phyloP scores from a whole-genome alignment of 2,329 filamentous ascomycete genomes.

The Clonostachys byssicola region DNA sequence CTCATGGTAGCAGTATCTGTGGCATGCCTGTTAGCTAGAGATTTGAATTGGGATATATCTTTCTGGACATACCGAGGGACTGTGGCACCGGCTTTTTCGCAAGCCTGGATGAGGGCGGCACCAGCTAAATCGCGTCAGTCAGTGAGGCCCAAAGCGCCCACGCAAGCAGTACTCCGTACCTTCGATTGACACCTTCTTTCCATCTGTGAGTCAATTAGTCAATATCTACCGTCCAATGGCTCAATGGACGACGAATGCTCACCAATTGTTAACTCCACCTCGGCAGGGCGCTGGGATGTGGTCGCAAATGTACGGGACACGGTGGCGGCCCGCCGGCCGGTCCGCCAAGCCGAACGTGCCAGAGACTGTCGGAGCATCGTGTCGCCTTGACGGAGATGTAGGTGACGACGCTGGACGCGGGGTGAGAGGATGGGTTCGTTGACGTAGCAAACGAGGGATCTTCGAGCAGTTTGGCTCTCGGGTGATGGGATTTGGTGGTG shows the following conservation, averaged over 20 bases:
- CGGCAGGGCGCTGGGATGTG: constrained; percentile 72
- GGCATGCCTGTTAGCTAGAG: constrained; percentile 20
- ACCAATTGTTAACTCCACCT: constrained; percentile 97
- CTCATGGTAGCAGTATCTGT: constrained; percentile 98
- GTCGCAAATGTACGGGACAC: constrained; percentile 78
- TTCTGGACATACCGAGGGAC: constrained; percentile 69
- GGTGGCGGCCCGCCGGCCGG: constrained; percentile 51
- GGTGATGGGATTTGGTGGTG: constrained; percentile 28
- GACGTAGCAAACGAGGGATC: constrained; percentile 28
- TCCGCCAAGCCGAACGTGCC: constrained; percentile 65
- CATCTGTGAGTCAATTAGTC: constrained; percentile 58
- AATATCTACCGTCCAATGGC: not conserved
- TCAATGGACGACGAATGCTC: constrained; percentile 16
- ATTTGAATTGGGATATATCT: not conserved
- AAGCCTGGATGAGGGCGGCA: constrained; percentile 96
- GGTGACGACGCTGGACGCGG: constrained; percentile 20
- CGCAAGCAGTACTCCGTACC: constrained; percentile 48
- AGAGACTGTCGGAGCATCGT: constrained; percentile 67
- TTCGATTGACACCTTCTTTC: constrained; percentile 97
- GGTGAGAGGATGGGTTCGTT: constrained; percentile 30
- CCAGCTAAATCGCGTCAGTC: constrained; percentile 62
- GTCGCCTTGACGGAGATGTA: constrained; percentile 49
- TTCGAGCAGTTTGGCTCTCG: constrained; percentile 16
- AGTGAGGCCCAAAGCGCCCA: constrained; percentile 17
- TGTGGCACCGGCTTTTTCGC: constrained; percentile 91